Evolutionary conservation across 495 filamentous ascomycete species (phyloP).

Genomic region (Daldinia bambusicola): DNA sequence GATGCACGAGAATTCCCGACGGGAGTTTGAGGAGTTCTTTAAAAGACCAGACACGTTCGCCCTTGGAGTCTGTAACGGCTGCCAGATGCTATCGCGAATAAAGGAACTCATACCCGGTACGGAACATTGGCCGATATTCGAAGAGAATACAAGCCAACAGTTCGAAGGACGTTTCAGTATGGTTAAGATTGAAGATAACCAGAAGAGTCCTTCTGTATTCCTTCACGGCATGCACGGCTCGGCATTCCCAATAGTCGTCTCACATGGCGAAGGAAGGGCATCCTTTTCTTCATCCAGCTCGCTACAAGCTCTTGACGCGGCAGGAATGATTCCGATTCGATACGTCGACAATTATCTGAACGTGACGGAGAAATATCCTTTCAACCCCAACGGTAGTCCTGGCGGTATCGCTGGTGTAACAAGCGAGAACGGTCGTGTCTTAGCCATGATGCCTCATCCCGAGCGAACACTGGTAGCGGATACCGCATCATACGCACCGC

Average conservation of each 20-base stretch:
- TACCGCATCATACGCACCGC: conserved; percentile 79
- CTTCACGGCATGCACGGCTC: conserved; percentile 90
- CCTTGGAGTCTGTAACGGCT: conserved; percentile 96
- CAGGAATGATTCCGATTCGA: conserved; percentile 73
- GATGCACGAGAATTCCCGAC: conserved; percentile 78
- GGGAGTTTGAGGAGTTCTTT: conserved; percentile 87
- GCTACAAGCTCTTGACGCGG: conserved; percentile 66
- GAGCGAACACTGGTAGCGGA: conserved; percentile 90
- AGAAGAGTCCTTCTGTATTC: conserved; percentile 78
- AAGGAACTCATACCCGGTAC: conserved; percentile 88
- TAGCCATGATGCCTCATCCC: conserved; percentile 97
- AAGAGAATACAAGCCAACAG: conserved; percentile 85
- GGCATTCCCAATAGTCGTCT: conserved; percentile 84
- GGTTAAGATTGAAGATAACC: conserved; percentile 79
- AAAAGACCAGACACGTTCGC: conserved; percentile 88
- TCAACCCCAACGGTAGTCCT: conserved; percentile 93
- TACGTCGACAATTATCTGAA: conserved; percentile 84
- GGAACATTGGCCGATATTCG: conserved; percentile 86
- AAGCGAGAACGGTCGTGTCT: conserved; percentile 81
- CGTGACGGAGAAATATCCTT: conserved; percentile 85
- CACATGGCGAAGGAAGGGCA: conserved; percentile 93
- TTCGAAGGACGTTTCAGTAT: conserved; percentile 92
- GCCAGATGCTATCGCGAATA: conserved; percentile 90
- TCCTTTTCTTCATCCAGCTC: conserved; percentile 67
- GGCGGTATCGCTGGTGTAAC: conserved; percentile 85